phyloP scores from a whole-genome alignment of 2,329 filamentous ascomycete genomes.

The Ceratocystis diversiconidia region DNA sequence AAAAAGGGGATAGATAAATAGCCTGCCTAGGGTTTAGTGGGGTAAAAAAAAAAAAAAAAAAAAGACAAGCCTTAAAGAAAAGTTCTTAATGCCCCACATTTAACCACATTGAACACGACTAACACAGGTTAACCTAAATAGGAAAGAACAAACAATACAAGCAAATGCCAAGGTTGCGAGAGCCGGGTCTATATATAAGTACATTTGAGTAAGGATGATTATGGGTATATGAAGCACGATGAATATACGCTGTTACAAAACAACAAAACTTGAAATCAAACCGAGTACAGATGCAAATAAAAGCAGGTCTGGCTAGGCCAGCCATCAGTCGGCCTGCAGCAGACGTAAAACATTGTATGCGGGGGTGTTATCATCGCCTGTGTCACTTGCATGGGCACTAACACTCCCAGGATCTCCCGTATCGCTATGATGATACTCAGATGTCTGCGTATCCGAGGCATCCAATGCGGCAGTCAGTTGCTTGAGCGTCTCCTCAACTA shows the following conservation, averaged over 20 bases:
- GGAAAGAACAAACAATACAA: background rate
- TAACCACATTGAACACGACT: background rate
- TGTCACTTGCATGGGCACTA: background rate
- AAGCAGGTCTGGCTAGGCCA: background rate
- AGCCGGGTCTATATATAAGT: background rate
- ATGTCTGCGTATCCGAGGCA: background rate
- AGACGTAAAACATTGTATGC: constrained; percentile 2
- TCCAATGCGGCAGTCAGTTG: constrained; percentile 21
- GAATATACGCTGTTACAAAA: background rate
- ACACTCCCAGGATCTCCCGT: background rate
- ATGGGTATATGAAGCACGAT: too few relatives aligned
- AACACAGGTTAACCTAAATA: background rate
- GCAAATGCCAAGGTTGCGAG: background rate
- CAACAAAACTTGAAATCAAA: too few relatives aligned
- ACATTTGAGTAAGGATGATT: too few relatives aligned
- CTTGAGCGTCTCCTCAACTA: constrained; percentile 33
- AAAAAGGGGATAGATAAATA: background rate
- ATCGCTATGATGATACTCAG: background rate
- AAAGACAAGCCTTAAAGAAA: too few relatives aligned
- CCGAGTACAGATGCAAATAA: background rate
- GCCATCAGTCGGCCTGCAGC: constrained; percentile 1
- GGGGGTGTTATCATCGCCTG: background rate
- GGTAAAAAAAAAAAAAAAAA: too few relatives aligned
- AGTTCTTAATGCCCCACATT: background rate
- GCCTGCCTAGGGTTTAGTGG: too few relatives aligned